A percentile compares a stretch with the other conserved stretches of the same genome.
These are phyloP conservation scores for Amanita inopinata DNA, from an alignment of 768 basidiomycete genomes.

Conservation along the genomic window DNA sequence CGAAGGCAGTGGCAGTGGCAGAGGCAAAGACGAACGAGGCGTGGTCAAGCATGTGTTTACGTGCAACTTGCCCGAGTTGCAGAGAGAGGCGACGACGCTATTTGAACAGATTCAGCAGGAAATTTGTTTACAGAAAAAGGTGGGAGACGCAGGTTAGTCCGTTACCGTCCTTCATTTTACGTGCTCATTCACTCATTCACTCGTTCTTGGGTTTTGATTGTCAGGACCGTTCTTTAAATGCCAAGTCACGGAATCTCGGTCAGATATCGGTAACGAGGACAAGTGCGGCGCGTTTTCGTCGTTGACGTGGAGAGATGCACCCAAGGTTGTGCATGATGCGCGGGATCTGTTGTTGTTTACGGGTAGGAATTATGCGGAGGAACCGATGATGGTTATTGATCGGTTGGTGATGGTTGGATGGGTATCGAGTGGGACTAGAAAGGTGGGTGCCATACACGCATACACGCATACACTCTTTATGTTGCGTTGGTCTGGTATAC, in stretches of 20 bases:
- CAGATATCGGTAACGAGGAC: not conserved
- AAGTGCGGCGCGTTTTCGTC: slow-evolving; percentile 4
- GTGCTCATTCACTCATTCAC: no score
- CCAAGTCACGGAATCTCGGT: not conserved
- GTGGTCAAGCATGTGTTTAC: slow-evolving; percentile 9
- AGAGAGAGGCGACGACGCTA: slow-evolving; percentile 3
- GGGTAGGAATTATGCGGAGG: slow-evolving; percentile 3
- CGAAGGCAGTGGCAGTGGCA: not conserved
- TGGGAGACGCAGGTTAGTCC: slow-evolving; percentile 6
- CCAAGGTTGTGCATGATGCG: not conserved
- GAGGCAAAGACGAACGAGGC: not conserved
- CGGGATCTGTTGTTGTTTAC: slow-evolving; percentile 3
- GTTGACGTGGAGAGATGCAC: not conserved
- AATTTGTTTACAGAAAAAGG: slow-evolving; percentile 4
- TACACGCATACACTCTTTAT: not conserved
- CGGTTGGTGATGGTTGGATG: slow-evolving; percentile 29
- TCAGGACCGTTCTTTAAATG: not conserved
- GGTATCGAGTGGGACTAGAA: slow-evolving; percentile 29
- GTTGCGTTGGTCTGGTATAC: not conserved
- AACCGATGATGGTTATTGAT: slow-evolving; percentile 8
- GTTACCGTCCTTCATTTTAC: not conserved
- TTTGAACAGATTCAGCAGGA: slow-evolving; percentile 5
- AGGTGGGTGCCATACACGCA: slow-evolving; percentile 16
- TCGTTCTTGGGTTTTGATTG: no score
- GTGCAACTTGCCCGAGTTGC: slow-evolving; percentile 4